Evolutionary conservation across 2,329 filamentous ascomycete species (phyloP), one percentile per base, ranked within the genome.

Genomic region (Colletotrichum sp.): DNA sequence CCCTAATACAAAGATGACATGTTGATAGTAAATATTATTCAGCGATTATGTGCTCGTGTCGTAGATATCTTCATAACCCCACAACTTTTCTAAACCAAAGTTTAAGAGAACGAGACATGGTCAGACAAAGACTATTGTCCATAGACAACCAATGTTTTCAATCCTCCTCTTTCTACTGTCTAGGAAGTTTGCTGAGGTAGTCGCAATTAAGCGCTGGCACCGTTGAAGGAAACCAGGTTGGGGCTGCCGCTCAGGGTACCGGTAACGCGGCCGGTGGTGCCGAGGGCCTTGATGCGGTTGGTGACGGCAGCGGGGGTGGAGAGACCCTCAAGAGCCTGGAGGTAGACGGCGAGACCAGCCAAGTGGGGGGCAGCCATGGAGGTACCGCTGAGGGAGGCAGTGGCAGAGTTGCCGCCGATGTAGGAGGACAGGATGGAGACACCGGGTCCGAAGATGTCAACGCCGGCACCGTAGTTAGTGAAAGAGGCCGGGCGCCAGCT

Each of bases 351-450:
- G n/a, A 93, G 82, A 15, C 92, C 92, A 28, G 90, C 86, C 69
- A 93, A 86, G 80, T 93, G 91, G 0, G 92, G 92, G 5, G 87
- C 85, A 3, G 92, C 90, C 91, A 93, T 93, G 44, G 88, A 91
- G 7, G 92, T 93, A 39, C 92, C 92, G 16, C 86, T 89, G 79
- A 92, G 86, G 32, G 80, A 86, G 64, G 84, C 84, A n/a, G 81
- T 88, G 28, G 89, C 86, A 7, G 80, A 84, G 49, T 75, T 85
- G 77, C 81, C 79, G 34, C 85, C 84, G 69, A 86, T 86, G 85
- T 86, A 91, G 3, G 90, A 81, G 57, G 87, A 89, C 16, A 87
- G 80, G 66, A 91, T 82, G 59, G 78, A 77, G 6, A 85, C 83
- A 12, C 90, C 90, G 3, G 90, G 88, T 1, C 89, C 90, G 70